A percentile compares a stretch with the other conserved stretches of the same genome.
Evolutionary conservation across 78 protist species (phyloP).

Genomic region (Emiliania huxleyi): DNA sequence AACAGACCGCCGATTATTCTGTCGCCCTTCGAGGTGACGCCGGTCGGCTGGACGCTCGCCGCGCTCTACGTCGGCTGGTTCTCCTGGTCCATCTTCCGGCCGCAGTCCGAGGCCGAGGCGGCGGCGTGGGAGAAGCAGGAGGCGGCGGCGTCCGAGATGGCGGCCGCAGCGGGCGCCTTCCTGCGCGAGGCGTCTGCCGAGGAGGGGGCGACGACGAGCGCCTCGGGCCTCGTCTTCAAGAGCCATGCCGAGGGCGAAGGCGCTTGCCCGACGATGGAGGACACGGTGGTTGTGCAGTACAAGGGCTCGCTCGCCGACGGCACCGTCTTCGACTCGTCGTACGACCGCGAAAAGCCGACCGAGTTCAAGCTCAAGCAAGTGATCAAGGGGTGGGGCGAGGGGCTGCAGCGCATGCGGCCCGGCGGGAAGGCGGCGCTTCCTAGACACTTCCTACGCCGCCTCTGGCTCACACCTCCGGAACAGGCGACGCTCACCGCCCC

Average conservation of each 20-base stretch:
- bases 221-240: background rate
- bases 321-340: conserved; percentile 33
- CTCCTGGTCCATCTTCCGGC: background rate
- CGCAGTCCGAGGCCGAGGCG: background rate
- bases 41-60: background rate
- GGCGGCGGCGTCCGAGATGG: background rate
- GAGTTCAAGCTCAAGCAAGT: background rate
- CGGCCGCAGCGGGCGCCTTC: background rate
- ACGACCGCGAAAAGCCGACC: conserved; percentile 12
- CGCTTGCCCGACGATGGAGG: background rate
- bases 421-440: conserved; percentile 39
- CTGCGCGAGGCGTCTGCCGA: background rate
- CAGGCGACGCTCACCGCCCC: too few relatives aligned
- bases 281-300: conserved; percentile 28
- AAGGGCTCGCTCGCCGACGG: conserved; percentile 34
- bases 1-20: background rate
- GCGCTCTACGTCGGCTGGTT: background rate
- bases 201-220: background rate
- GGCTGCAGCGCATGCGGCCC: background rate
- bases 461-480: too few relatives aligned
- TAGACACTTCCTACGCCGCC: too few relatives aligned
- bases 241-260: background rate
- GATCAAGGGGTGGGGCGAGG: conserved; percentile 7
- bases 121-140: background rate
- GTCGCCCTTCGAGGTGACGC: background rate